Base-by-base conservation (phyloP, 257 asterid species). In the Solanum dulcamara region DNA sequence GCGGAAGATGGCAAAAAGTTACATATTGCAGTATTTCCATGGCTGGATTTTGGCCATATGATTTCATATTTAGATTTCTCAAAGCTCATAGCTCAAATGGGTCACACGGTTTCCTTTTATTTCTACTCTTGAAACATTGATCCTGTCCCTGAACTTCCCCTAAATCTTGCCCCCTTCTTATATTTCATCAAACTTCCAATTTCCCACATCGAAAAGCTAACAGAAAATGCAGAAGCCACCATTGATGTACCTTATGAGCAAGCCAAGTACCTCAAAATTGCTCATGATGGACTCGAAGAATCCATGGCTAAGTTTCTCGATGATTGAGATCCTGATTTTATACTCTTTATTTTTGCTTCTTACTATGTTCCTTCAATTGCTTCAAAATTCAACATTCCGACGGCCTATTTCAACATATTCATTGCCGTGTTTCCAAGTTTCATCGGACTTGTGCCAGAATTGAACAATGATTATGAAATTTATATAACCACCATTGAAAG, bases 1-100 rank as follows among this genome's bases (percentile, higher is more conserved):
- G 22, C 32, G 50, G 30, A 11, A 71, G 38, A 38, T 26, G 15
- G 5, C 32, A 22, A 81, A 10, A 81, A 85, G 33, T 67, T 93
- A 4, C 95, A 92, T 86, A 28, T 92, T 15, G 92, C 59, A 1
- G 82, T 92, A 92, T 89, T 89, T 70, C 93, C 95, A 84, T 92
- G 97, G 97, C 88, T 93, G 1, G 94, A 91, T 75, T 92, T 93
- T 64, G 93, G 94, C 20, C 96, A 89, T 87, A 89, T 92, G 50
- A 87, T 89, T 50, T 94, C 94, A 14, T 91, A 2, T 84, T 37
- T 88, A 12, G 90, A 89, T 24, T 90, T 92, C 18, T 81, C 94
- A 86, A 93, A 92, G 85, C 87, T 82, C 86, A 74, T 91, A 0
- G 91, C 92, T 18, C 85, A 48, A 67, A 90, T 84, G 84, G 94